phyloP scores from a whole-genome alignment of 257 asterid genomes.

The Solanum sejunctum region DNA sequence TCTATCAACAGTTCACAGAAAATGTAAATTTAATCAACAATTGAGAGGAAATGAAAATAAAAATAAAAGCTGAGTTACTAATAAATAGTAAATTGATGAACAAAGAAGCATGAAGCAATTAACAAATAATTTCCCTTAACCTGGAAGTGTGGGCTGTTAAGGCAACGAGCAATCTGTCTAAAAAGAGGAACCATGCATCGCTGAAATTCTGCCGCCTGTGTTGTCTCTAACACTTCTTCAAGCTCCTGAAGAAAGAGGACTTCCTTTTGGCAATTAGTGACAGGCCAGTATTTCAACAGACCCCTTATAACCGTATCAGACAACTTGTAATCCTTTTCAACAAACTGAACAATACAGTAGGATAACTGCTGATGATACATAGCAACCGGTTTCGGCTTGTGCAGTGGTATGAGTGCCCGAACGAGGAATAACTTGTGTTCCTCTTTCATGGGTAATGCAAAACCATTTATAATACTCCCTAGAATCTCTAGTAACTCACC shows the following conservation, averaged over 20 bases:
- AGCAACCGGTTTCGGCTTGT: slow-evolving; percentile 12
- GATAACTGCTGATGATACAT: slow-evolving; percentile 17
- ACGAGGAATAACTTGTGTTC: slow-evolving; percentile 19
- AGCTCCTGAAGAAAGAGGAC: slow-evolving; percentile 19
- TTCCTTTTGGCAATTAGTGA: slow-evolving; percentile 19
- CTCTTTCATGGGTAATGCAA: slow-evolving; percentile 24
- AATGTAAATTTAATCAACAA: not conserved
- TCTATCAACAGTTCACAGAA: not conserved
- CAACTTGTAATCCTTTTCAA: slow-evolving; percentile 16
- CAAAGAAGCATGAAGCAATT: not conserved
- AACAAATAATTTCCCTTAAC: not conserved
- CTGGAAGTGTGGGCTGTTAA: slow-evolving; percentile 24
- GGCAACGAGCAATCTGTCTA: slow-evolving; percentile 20
- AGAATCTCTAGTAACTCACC: slow-evolving; percentile 17
- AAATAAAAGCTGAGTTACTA: not conserved
- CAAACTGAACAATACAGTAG: slow-evolving; percentile 14
- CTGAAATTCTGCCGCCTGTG: slow-evolving; percentile 18
- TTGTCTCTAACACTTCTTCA: slow-evolving; percentile 19
- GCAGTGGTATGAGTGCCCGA: slow-evolving; percentile 17
- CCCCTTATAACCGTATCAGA: slow-evolving; percentile 17
- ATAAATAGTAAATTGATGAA: not conserved
- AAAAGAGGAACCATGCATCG: slow-evolving; percentile 23
- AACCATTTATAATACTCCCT: slow-evolving; percentile 22
- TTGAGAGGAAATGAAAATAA: not conserved
- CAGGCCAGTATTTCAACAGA: slow-evolving; percentile 21